Conservation (phyloP, 192 early-diverging fungal species). For the Paraglomus occultum region DNA sequence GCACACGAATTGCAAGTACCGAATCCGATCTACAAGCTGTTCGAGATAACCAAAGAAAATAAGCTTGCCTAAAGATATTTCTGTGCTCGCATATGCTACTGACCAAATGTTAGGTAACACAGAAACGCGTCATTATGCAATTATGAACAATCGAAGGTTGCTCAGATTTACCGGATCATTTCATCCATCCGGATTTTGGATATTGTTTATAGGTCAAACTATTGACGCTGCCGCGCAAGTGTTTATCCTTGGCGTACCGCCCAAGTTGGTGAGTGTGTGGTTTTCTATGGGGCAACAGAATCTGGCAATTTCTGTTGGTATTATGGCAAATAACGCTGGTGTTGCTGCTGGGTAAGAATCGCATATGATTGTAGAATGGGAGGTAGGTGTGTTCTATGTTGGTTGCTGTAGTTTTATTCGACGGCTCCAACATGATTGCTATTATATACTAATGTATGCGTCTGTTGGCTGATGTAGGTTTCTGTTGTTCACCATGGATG, state of each 20-base stretch:
- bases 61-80: too few relatives aligned
- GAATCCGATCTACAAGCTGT: too few relatives aligned
- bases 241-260: constrained; percentile 54
- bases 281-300: constrained; percentile 49
- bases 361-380: not conserved
- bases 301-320: constrained; percentile 41
- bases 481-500: constrained; percentile 37
- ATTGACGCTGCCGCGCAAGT: constrained; percentile 50
- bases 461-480: constrained; percentile 24
- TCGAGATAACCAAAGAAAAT: too few relatives aligned
- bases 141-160: too few relatives aligned
- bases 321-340: constrained; percentile 43
- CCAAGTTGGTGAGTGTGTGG: constrained; percentile 57
- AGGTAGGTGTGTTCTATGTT: not conserved
- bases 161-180: constrained; percentile 41
- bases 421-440: not conserved
- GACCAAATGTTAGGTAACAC: too few relatives aligned
- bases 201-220: constrained; percentile 49
- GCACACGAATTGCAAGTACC: too few relatives aligned
- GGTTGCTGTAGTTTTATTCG: not conserved
- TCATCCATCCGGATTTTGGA: constrained; percentile 35
- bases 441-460: not conserved
- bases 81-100: too few relatives aligned
- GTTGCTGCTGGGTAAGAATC: constrained; percentile 37
- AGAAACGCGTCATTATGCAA: too few relatives aligned